Evolutionary conservation across 1,139 yeast genomes (phyloP).

Genomic region (Dujonia santamariae): DNA sequence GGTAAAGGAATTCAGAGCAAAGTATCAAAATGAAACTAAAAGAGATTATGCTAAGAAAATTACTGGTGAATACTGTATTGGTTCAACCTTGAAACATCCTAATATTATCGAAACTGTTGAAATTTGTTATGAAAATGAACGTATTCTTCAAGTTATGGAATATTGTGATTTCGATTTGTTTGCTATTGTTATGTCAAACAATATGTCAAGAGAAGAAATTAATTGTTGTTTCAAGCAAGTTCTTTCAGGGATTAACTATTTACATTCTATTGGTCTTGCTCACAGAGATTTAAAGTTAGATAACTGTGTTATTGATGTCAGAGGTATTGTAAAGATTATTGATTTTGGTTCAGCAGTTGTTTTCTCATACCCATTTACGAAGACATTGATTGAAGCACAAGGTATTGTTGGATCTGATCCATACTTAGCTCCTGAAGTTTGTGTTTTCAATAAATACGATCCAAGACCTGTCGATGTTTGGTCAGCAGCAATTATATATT

Average conservation of each 20-base stretch:
- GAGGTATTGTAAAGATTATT: slow-evolving; percentile 85
- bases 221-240: slow-evolving; percentile 91
- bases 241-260: slow-evolving; percentile 73
- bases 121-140: slow-evolving; percentile 83
- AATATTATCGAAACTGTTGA: slow-evolving; percentile 90
- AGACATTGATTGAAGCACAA: slow-evolving; percentile 73
- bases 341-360: slow-evolving; percentile 96
- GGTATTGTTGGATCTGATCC: slow-evolving; percentile 97
- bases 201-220: slow-evolving; percentile 82
- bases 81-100: slow-evolving; percentile 85
- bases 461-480: slow-evolving; percentile 95
- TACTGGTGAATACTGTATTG: slow-evolving; percentile 94
- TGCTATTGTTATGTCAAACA: slow-evolving; percentile 93
- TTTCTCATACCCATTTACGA: slow-evolving; percentile 85
- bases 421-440: slow-evolving; percentile 90
- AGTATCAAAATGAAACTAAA: slow-evolving; percentile 70
- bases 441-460: slow-evolving; percentile 77
- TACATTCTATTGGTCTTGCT: slow-evolving; percentile 85
- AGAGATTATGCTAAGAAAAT: slow-evolving; percentile 91
- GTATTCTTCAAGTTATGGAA: slow-evolving; percentile 90
- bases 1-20: slow-evolving; percentile 84
- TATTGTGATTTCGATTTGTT: slow-evolving; percentile 91
- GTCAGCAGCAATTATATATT: slow-evolving; percentile 90
- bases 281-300: slow-evolving; percentile 92
- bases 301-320: slow-evolving; percentile 82